These are phyloP conservation scores for Clonostachys byssicola DNA, from an alignment of 2,329 filamentous ascomycete species.

Conservation along the genomic window DNA sequence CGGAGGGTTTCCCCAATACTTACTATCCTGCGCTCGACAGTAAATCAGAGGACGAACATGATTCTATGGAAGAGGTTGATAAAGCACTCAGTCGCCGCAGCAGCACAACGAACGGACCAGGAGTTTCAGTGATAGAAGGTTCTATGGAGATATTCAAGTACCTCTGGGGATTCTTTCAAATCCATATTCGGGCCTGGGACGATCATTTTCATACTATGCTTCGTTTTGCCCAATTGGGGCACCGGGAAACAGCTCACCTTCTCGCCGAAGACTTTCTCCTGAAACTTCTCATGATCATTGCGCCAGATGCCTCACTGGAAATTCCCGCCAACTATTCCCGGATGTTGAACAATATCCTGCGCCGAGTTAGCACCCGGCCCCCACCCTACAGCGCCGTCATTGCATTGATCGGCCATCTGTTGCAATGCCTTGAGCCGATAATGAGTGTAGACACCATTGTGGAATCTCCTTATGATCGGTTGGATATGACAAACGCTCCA, in stretches of 20 bases:
- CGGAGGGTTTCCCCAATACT: slow-evolving; percentile 34
- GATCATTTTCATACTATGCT: slow-evolving; percentile 71
- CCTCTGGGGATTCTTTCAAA: slow-evolving; percentile 61
- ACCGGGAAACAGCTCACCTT: slow-evolving; percentile 51
- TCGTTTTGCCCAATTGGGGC: slow-evolving; percentile 61
- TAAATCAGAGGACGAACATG: not conserved
- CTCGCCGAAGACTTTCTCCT: slow-evolving; percentile 58
- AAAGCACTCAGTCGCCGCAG: not conserved
- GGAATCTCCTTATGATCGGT: slow-evolving; percentile 31
- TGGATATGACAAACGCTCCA: slow-evolving; percentile 21
- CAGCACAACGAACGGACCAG: not conserved
- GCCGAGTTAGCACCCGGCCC: slow-evolving; percentile 43
- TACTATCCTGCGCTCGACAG: slow-evolving; percentile 28
- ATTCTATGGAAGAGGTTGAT: not conserved
- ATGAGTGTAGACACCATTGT: slow-evolving; percentile 27
- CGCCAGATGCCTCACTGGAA: slow-evolving; percentile 49
- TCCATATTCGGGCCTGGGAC: slow-evolving; percentile 63
- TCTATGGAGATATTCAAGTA: slow-evolving; percentile 44
- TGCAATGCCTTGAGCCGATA: slow-evolving; percentile 34
- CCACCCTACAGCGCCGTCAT: slow-evolving; percentile 52
- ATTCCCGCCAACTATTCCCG: slow-evolving; percentile 50
- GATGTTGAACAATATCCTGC: slow-evolving; percentile 46
- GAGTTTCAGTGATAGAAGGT: slow-evolving; percentile 23
- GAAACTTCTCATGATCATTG: slow-evolving; percentile 55
- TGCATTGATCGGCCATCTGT: slow-evolving; percentile 38